Percentiles rank a stretch among this genome's conserved stretches.
Evolutionary conservation across 306 rosid genomes (phyloP).

Genomic region (Castanopsis chinensis): DNA sequence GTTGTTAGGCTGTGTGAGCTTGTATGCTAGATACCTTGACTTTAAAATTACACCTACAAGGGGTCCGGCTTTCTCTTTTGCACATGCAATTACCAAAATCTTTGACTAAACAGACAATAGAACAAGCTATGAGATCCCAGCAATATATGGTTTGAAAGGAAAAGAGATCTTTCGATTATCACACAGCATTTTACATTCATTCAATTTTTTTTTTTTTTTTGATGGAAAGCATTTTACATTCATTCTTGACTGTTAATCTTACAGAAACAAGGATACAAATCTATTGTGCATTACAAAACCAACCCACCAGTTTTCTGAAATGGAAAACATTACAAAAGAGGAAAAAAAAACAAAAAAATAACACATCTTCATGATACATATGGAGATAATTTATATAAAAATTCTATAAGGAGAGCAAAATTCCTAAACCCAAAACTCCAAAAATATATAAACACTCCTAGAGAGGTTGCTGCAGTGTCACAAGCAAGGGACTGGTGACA

Average conservation of each 20-base stretch:
- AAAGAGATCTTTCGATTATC: slow-evolving; percentile 30
- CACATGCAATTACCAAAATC: slow-evolving; percentile 30
- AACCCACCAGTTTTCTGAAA: slow-evolving; percentile 52
- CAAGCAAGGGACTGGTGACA: slow-evolving; percentile 83
- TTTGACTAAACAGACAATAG: slow-evolving; percentile 12
- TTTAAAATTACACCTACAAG: slow-evolving; percentile 3
- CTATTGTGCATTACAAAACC: slow-evolving; percentile 34
- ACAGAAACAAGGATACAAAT: slow-evolving; percentile 33
- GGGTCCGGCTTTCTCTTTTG: slow-evolving; percentile 17
- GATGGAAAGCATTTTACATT: slow-evolving; percentile 25
- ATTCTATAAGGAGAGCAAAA: slow-evolving; percentile 34
- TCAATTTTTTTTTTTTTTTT: neutral
- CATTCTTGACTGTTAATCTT: slow-evolving; percentile 42
- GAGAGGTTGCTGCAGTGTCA: slow-evolving; percentile 89
- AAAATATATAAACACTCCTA: slow-evolving; percentile 23
- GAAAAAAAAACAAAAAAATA: neutral
- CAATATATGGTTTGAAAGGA: slow-evolving; percentile 20
- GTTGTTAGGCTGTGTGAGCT: neutral
- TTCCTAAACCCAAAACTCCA: slow-evolving; percentile 26
- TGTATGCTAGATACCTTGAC: neutral
- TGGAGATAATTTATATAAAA: slow-evolving; percentile 14
- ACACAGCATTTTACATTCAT: slow-evolving; percentile 45
- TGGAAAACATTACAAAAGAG: slow-evolving; percentile 25
- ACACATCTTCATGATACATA: slow-evolving; percentile 36
- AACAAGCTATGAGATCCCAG: slow-evolving; percentile 20